A percentile compares a stretch with the other conserved stretches of the same genome.
Evolutionary conservation across 179 eudicot species (phyloP).

Genomic region (Beta corolliflora): DNA sequence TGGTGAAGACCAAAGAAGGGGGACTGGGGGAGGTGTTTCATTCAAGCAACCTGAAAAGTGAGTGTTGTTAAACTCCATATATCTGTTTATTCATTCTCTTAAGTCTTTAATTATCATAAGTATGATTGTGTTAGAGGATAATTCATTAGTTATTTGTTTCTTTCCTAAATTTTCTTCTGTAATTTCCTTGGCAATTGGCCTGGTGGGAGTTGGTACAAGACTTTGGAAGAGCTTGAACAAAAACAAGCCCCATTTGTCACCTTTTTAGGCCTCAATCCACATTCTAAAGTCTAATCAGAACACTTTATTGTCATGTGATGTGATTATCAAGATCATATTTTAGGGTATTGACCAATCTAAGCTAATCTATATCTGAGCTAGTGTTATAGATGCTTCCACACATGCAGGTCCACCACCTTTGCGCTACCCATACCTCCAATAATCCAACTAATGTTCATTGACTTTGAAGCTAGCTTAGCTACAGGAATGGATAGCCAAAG

Average conservation of each 20-base stretch:
- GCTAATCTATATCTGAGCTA: slow-evolving; percentile 6
- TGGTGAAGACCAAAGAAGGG: no score
- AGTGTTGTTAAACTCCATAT: no score
- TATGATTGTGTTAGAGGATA: no score
- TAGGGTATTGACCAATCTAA: slow-evolving; percentile 27
- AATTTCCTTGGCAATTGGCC: not conserved
- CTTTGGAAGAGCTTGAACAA: slow-evolving; percentile 12
- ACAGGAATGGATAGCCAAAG: not conserved
- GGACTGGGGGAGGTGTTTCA: no score
- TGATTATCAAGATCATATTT: slow-evolving; percentile 2
- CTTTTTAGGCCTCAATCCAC: slow-evolving; percentile 28
- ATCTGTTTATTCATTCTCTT: no score
- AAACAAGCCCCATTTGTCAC: slow-evolving; percentile 4
- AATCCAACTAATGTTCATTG: slow-evolving; percentile 21
- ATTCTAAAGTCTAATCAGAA: not conserved
- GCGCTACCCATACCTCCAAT: slow-evolving; percentile 12
- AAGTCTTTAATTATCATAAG: no score
- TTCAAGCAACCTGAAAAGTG: no score
- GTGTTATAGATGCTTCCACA: slow-evolving; percentile 13
- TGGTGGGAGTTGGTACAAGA: slow-evolving; percentile 30
- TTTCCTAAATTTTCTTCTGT: not conserved
- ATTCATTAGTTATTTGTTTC: not conserved
- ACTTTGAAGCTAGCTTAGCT: slow-evolving; percentile 15
- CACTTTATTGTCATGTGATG: slow-evolving; percentile 3
- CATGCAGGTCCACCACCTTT: slow-evolving; percentile 13